Evolutionary conservation across 2,329 filamentous ascomycete species (phyloP).

Genomic region (Pezicula neosporulosa): DNA sequence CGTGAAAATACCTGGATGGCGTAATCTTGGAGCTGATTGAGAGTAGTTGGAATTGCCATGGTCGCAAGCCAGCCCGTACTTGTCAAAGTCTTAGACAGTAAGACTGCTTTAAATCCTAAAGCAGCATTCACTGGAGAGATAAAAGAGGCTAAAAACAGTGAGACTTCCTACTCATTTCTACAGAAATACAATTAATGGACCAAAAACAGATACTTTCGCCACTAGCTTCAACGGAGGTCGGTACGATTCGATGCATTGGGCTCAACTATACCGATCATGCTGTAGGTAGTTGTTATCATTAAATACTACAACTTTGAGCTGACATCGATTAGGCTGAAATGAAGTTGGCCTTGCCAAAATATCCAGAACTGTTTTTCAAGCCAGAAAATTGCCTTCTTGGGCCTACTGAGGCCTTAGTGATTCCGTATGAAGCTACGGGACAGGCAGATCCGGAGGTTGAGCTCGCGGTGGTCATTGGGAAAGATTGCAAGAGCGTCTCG

Average conservation of each 20-base stretch:
- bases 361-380: slow-evolving; percentile 58
- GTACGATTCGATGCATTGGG: slow-evolving; percentile 56
- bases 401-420: slow-evolving; percentile 47
- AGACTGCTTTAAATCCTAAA: slow-evolving; percentile 25
- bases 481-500: slow-evolving; percentile 43
- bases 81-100: slow-evolving; percentile 16
- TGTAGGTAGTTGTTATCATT: slow-evolving; percentile 15
- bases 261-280: slow-evolving; percentile 40
- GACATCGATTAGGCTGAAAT: slow-evolving; percentile 46
- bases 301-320: not conserved
- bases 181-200: not conserved
- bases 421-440: slow-evolving; percentile 50
- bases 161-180: not conserved
- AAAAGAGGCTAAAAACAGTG: slow-evolving; percentile 1
- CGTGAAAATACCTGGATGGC: not conserved
- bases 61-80: slow-evolving; percentile 10
- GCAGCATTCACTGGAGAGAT: slow-evolving; percentile 15
- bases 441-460: slow-evolving; percentile 35
- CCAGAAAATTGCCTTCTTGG: slow-evolving; percentile 50
- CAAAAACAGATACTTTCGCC: slow-evolving; percentile 42
- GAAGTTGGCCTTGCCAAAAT: slow-evolving; percentile 45
- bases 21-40: not conserved
- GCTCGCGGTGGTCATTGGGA: slow-evolving; percentile 8
- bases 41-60: slow-evolving; percentile 14
- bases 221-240: slow-evolving; percentile 43